phyloP scores from a whole-genome alignment of 768 basidiomycete genomes.

The Mycena olivaceomarginata region DNA sequence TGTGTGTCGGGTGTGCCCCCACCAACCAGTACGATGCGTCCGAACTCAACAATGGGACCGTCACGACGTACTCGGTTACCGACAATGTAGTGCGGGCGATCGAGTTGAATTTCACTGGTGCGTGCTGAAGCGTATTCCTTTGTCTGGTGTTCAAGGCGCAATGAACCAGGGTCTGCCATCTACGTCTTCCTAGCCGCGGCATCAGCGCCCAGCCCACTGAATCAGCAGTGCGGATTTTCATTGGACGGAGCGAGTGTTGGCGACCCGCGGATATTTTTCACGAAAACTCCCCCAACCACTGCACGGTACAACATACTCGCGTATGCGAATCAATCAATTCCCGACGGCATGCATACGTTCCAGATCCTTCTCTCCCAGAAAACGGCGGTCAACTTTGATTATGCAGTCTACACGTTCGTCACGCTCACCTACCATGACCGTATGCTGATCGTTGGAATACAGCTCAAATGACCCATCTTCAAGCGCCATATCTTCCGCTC shows the following conservation, averaged over 20 bases:
- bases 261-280: background rate
- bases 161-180: background rate
- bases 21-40: background rate
- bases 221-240: background rate
- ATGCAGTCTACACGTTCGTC: background rate
- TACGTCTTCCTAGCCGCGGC: background rate
- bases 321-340: background rate
- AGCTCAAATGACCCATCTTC: constrained; percentile 9
- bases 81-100: background rate
- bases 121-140: background rate
- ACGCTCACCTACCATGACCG: background rate
- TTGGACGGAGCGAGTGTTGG: background rate
- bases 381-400: constrained; percentile 1
- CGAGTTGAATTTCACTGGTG: constrained; percentile 9
- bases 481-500: too few species aligned
- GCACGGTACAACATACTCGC: constrained; percentile 4
- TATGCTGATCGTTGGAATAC: background rate
- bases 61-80: background rate
- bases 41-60: constrained; percentile 7
- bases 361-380: background rate
- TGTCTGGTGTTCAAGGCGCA: background rate
- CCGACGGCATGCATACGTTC: constrained; percentile 1
- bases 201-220: background rate
- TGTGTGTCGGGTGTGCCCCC: background rate
- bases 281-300: background rate